Conservation (phyloP, 495 filamentous ascomycete species). For the Neurospora sp. region DNA sequence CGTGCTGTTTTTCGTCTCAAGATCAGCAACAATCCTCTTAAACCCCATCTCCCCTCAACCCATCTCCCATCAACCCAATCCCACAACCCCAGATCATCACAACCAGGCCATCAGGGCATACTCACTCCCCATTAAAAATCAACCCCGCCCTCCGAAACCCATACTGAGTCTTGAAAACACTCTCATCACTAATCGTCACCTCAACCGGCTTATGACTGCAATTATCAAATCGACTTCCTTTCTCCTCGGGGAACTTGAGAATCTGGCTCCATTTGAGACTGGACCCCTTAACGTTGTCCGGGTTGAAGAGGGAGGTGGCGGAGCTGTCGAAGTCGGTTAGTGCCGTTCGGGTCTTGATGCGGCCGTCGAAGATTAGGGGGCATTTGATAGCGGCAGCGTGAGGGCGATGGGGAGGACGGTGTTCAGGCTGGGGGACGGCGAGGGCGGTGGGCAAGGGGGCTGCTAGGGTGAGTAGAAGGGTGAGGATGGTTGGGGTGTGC, state of each 20-base stretch:
- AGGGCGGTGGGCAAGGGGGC: neutral
- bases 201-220: constrained; percentile 30
- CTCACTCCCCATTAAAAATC: constrained; percentile 32
- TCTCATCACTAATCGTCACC: constrained; percentile 40
- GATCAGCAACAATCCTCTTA: neutral
- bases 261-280: constrained; percentile 36
- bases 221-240: constrained; percentile 30
- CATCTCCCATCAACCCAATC: no score
- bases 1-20: neutral
- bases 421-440: neutral
- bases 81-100: neutral
- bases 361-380: constrained; percentile 36
- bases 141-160: constrained; percentile 48
- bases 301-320: constrained; percentile 32
- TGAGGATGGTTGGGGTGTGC: neutral
- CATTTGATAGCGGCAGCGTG: constrained; percentile 25
- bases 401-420: neutral
- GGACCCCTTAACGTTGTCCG: constrained; percentile 36
- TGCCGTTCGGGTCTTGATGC: constrained; percentile 18
- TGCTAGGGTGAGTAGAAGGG: constrained; percentile 1
- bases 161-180: constrained; percentile 43
- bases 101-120: neutral
- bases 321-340: constrained; percentile 34
- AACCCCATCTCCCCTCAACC: neutral
- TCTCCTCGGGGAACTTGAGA: constrained; percentile 27